phyloP scores from a whole-genome alignment of 768 basidiomycete genomes.

The Pisolithus albus region DNA sequence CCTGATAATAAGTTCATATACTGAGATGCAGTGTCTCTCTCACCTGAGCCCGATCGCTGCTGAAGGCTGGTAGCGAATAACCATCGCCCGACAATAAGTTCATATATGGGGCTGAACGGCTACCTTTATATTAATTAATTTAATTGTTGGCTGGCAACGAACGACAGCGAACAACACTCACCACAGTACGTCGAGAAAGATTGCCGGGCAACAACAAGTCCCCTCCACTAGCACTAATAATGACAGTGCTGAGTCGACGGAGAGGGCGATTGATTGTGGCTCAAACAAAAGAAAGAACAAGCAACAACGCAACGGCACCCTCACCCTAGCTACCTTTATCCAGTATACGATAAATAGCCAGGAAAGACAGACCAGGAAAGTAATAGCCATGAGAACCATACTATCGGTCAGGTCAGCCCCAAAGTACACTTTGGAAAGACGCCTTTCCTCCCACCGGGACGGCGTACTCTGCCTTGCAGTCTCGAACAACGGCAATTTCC shows the following conservation, averaged over 20 bases:
- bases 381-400: not conserved
- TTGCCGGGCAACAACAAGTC: not conserved
- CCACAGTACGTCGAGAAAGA: not conserved
- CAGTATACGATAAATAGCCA: not conserved
- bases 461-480: conserved; percentile 2
- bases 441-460: conserved; percentile 2
- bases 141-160: not conserved
- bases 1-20: too few species aligned
- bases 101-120: too few species aligned
- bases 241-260: too few species aligned
- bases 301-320: not conserved
- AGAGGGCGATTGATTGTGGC: too few species aligned
- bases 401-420: not conserved
- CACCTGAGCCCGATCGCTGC: too few species aligned
- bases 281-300: not conserved
- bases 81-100: too few species aligned
- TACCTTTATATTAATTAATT: not conserved
- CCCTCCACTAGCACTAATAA: too few species aligned
- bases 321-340: not conserved
- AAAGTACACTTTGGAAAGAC: not conserved
- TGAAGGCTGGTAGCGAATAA: too few species aligned
- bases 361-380: not conserved
- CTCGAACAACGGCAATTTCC: not conserved
- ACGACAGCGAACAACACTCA: not conserved
- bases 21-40: too few species aligned